Evolutionary conservation across 2,329 filamentous ascomycete genomes (phyloP), one percentile per base, ranked within the genome.

Genomic region (Pseudogymnoascus sp.): DNA sequence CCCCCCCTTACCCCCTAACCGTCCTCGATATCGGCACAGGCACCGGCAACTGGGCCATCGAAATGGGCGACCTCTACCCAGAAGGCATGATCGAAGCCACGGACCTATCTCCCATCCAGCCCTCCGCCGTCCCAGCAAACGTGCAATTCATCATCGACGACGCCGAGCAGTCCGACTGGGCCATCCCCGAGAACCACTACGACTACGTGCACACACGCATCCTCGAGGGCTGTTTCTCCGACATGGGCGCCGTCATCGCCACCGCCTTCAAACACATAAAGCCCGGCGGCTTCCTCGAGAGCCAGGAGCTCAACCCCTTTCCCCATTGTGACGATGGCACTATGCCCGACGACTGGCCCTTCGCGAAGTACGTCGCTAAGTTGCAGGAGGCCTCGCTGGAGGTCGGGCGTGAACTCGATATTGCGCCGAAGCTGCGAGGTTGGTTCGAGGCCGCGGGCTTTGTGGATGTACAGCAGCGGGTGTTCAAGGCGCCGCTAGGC

Each of bases 71-170:
- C 69, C 69, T 76, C 60, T 88, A 85, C 65, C 86, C 85, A 18
- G 70, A 79, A 6, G 75, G 85, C 12, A 74, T 79, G 65, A 79
- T 90, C 31, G 80, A 81, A 60, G 87, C 85, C 42, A 86, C 83
- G 7, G 86, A 89, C 68, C 77, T 89, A 2, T 88, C 85, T 1
- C 85, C 86, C 1, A 85, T 88, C 21, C 86, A 89, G 69, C 85
- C 86, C 4, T 76, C 76, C 11, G 78, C 83, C 62, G 84, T 90
- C 1, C 88, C 89, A 0, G 81, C 83, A 16, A 92, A 92, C 67
- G 86, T 91, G 23, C 82, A 84, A 66, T 92, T 92, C 67, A 85
- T 85, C 66, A 81, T 92, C 42, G 64, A 67, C 62, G 68, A 70
- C 60, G 61, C 72, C 1, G 72, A 73, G 61, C 69, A 73, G 79